Evolutionary conservation across 129 eudicot genomes (phyloP).

Genomic region (Apium graveolens): DNA sequence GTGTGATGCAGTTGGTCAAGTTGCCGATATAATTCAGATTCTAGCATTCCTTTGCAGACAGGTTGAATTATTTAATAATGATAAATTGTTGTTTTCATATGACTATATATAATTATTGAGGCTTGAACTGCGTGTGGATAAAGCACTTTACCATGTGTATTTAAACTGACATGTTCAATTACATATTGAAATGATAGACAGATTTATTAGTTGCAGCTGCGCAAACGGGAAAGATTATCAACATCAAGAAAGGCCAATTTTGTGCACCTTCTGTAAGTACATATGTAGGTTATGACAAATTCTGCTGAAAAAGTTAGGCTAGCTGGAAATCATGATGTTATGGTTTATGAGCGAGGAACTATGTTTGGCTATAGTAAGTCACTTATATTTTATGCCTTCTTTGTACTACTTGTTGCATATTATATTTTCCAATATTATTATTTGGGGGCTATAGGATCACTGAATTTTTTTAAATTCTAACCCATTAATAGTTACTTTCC

Average conservation of each 20-base stretch:
- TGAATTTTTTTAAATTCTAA: too few relatives aligned
- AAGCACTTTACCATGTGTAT: too few relatives aligned
- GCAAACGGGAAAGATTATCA: conserved; percentile 77
- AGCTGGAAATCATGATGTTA: conserved; percentile 92
- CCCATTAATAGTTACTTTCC: too few relatives aligned
- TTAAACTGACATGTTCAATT: conserved; percentile 7
- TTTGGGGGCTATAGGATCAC: too few relatives aligned
- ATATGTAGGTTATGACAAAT: conserved; percentile 89
- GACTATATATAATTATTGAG: too few relatives aligned
- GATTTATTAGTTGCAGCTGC: conserved; percentile 99
- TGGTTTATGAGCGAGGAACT: conserved; percentile 98
- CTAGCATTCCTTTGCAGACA: conserved; percentile 95
- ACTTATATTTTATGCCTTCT: too few relatives aligned
- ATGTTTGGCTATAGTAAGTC: conserved; percentile 96
- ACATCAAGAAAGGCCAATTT: conserved; percentile 93
- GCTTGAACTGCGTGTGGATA: too few relatives aligned
- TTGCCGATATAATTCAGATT: conserved; percentile 93
- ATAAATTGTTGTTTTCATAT: too few relatives aligned
- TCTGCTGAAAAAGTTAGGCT: conserved; percentile 87
- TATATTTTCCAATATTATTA: too few relatives aligned
- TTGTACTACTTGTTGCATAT: too few relatives aligned
- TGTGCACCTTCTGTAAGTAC: conserved; percentile 85
- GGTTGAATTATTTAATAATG: too few relatives aligned
- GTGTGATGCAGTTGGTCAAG: conserved; percentile 92
- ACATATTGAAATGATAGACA: conserved; percentile 36